Percentiles rank a stretch among this genome's conserved stretches.
These are phyloP conservation scores for Camelina sativa DNA, from an alignment of 345 rosid genomes.

Conservation along the genomic window DNA sequence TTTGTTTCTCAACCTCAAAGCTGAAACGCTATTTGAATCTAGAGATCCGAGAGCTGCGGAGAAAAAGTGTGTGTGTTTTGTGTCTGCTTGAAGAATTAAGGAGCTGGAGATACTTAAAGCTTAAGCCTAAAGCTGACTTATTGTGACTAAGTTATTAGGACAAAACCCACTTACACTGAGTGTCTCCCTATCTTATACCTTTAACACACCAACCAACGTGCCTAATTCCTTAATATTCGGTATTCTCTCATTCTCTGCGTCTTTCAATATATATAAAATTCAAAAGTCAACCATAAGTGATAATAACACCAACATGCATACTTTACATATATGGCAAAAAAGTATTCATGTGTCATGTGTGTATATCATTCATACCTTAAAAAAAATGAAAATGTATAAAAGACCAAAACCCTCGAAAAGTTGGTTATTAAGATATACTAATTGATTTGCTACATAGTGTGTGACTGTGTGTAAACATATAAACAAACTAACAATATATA, in stretches of 20 bases:
- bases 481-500: too few relatives aligned
- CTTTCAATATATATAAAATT: background rate
- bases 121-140: constrained; percentile 32
- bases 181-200: background rate
- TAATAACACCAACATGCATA: background rate
- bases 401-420: too few relatives aligned
- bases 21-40: constrained; percentile 18
- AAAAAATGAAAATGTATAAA: too few relatives aligned
- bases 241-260: background rate
- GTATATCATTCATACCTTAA: too few relatives aligned
- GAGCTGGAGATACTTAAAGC: constrained; percentile 41
- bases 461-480: too few relatives aligned
- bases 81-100: constrained; percentile 38
- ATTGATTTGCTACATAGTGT: too few relatives aligned
- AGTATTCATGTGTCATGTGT: too few relatives aligned
- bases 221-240: constrained; percentile 38
- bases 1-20: constrained; percentile 7
- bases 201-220: constrained; percentile 31
- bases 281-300: constrained; percentile 26
- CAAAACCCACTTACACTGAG: constrained; percentile 35
- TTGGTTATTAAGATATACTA: too few relatives aligned
- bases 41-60: constrained; percentile 47
- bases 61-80: constrained; percentile 26
- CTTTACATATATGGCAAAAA: background rate
- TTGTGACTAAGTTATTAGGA: constrained; percentile 31